A percentile compares a stretch with the other conserved stretches of the same genome.
phyloP scores from a whole-genome alignment of 345 rosid species.

The rapeseed (Brassica napus) region Da-Ae NC_063434.1:11547501-11548000 shows the following conservation, averaged over 20 bases:
- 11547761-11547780: too few relatives aligned
- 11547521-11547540: neutral
- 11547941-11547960: neutral
- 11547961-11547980: neutral
- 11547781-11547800: too few relatives aligned
- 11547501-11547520: neutral
- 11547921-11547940: neutral
- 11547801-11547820: too few relatives aligned
- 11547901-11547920: neutral
- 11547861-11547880: too few relatives aligned
- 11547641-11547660: neutral
- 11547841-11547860: too few relatives aligned
- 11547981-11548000: neutral
- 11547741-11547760: too few relatives aligned
- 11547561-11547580: neutral
- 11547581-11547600: neutral
- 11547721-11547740: too few relatives aligned
- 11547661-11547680: too few relatives aligned
- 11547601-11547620: neutral
- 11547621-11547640: neutral
- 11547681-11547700: too few relatives aligned
- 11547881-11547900: too few relatives aligned
- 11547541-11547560: neutral
- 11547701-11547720: too few relatives aligned
- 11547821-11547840: too few relatives aligned